A percentile compares a stretch with the other conserved stretches of the same genome.
Evolutionary conservation across 345 rosid genomes (phyloP).

Genomic region (Raphanus raphanistrum): DNA sequence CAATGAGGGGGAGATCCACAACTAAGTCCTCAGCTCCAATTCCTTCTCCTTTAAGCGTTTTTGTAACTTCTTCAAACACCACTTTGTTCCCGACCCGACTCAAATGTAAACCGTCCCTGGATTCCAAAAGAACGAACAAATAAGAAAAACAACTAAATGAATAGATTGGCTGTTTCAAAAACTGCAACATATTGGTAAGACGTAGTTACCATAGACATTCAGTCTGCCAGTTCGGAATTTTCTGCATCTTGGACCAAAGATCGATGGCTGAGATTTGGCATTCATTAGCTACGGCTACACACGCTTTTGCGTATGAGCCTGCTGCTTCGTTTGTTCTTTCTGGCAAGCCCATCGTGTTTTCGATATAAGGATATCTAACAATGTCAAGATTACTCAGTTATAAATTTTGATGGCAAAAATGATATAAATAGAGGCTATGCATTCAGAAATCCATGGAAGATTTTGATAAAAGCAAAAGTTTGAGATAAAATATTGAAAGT

Average conservation of each 20-base stretch:
- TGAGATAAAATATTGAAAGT: not conserved
- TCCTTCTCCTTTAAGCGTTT: conserved; percentile 53
- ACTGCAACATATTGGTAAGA: not conserved
- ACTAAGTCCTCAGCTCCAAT: conserved; percentile 53
- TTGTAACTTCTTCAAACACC: conserved; percentile 69
- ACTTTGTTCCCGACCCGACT: conserved; percentile 56
- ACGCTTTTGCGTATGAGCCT: conserved; percentile 65
- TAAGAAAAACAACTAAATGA: not conserved
- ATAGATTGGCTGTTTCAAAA: not conserved
- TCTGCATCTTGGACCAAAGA: conserved; percentile 86
- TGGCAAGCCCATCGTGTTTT: conserved; percentile 61
- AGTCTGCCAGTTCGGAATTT: conserved; percentile 57
- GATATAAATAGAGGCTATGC: not conserved
- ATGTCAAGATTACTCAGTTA: not conserved
- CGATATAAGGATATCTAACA: conserved; percentile 64
- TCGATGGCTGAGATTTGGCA: conserved; percentile 54
- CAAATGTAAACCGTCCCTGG: conserved; percentile 84
- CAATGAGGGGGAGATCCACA: conserved; percentile 61
- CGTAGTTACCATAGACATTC: conserved; percentile 47
- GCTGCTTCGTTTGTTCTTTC: conserved; percentile 95
- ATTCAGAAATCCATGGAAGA: not conserved
- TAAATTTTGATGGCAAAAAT: not conserved
- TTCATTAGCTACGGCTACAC: conserved; percentile 56
- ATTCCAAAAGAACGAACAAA: not conserved
- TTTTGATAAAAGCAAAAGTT: not conserved